These are phyloP conservation scores for Biscogniauxia sp. DNA, from an alignment of 2,329 filamentous ascomycete species.

Conservation along the genomic window DNA sequence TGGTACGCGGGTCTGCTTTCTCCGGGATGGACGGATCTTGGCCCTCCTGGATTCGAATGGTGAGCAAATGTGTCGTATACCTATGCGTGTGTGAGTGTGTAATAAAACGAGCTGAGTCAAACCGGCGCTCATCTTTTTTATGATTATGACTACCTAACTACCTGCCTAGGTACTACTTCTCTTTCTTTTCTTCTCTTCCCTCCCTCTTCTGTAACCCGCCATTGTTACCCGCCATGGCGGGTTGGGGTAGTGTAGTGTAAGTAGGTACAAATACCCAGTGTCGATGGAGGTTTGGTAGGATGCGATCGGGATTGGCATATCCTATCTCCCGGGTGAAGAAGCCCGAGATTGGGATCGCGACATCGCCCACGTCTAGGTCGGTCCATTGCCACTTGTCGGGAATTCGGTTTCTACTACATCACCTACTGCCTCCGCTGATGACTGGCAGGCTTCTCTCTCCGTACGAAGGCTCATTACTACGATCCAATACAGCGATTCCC, in stretches of 20 bases:
- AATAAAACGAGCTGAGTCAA: neutral
- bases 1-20: too few relatives aligned
- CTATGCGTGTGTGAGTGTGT: neutral
- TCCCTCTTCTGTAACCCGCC: neutral
- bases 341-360: neutral
- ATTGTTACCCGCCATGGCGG: neutral
- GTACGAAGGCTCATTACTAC: too few relatives aligned
- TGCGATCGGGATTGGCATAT: neutral
- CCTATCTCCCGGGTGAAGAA: neutral
- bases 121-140: neutral
- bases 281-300: neutral
- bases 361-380: neutral
- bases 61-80: neutral
- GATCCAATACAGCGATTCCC: too few relatives aligned
- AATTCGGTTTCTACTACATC: neutral
- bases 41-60: neutral
- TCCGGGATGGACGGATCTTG: neutral
- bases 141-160: too few relatives aligned
- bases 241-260: neutral
- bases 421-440: too few relatives aligned
- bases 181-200: neutral
- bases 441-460: too few relatives aligned
- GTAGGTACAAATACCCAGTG: too few relatives aligned
- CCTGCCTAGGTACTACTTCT: too few relatives aligned
- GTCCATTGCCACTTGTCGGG: neutral